These are phyloP conservation scores for Glycine latifolia DNA, from an alignment of 306 rosid genomes.

Conservation along the genomic window DNA sequence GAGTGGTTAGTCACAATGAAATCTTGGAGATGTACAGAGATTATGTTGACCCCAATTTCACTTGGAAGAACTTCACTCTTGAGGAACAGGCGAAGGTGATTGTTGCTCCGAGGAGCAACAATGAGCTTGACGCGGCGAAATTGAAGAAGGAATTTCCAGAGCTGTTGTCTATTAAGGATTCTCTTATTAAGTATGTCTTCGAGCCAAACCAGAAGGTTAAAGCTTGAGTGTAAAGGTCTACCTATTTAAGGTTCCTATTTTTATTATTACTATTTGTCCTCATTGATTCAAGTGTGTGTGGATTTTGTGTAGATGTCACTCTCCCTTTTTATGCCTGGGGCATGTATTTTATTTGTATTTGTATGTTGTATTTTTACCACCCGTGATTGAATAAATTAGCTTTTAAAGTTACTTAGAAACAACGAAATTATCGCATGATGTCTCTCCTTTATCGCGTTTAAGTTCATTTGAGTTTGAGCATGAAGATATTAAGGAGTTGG, in stretches of 20 bases:
- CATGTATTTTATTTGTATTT: slow-evolving; percentile 43
- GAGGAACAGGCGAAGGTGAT: slow-evolving; percentile 95
- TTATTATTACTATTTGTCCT: slow-evolving; percentile 42
- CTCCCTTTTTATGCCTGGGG: too few species aligned
- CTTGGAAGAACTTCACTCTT: slow-evolving; percentile 81
- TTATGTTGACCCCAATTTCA: slow-evolving; percentile 70
- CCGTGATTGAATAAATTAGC: slow-evolving; percentile 54
- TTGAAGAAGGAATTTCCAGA: slow-evolving; percentile 82
- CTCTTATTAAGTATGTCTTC: slow-evolving; percentile 78
- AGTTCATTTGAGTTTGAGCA: not conserved
- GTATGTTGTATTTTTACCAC: slow-evolving; percentile 41
- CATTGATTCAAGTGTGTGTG: slow-evolving; percentile 48
- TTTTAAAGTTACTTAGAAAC: slow-evolving; percentile 25
- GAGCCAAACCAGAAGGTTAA: slow-evolving; percentile 75
- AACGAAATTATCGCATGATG: not conserved
- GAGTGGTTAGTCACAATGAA: slow-evolving; percentile 94
- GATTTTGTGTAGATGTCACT: slow-evolving; percentile 35
- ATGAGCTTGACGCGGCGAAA: slow-evolving; percentile 73
- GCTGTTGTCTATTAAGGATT: slow-evolving; percentile 79
- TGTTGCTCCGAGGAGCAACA: slow-evolving; percentile 87
- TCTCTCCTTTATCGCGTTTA: slow-evolving; percentile 23
- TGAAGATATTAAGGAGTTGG: too few species aligned
- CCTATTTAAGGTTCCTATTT: not conserved
- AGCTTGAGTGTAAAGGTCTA: slow-evolving; percentile 43
- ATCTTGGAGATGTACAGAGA: slow-evolving; percentile 78